Conservation (phyloP, 1,284 basidiomycete genomes). For the Ustilago lituana region DNA sequence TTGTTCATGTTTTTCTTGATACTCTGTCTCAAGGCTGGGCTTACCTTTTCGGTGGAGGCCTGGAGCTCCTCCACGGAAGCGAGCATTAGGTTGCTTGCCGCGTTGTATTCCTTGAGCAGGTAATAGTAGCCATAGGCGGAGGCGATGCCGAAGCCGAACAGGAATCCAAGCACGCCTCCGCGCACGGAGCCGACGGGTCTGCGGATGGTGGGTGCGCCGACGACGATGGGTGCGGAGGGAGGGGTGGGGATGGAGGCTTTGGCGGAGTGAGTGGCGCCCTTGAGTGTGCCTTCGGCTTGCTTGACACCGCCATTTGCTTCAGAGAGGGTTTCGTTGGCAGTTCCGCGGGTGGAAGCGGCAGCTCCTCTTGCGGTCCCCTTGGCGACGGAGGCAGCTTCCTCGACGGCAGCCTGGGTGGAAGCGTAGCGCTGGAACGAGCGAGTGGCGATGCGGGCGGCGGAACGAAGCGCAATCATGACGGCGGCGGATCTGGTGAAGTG, state of each 20-base stretch:
- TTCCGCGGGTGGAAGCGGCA: conserved; percentile 8
- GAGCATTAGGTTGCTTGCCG: conserved; percentile 82
- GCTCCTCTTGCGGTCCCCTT: too few species aligned
- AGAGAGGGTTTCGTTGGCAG: conserved; percentile 19
- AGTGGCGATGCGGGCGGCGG: conserved; percentile 3
- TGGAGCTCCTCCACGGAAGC: conserved; percentile 87
- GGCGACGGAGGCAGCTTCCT: too few species aligned
- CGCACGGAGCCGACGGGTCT: conserved; percentile 40
- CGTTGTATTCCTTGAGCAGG: conserved; percentile 87
- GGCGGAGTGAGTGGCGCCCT: conserved; percentile 20
- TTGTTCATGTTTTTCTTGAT: too few species aligned
- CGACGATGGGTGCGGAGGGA: conserved; percentile 35
- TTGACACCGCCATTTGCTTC: conserved; percentile 32
- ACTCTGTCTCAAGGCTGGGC: not conserved
- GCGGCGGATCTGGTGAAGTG: not conserved
- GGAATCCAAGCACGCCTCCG: conserved; percentile 77
- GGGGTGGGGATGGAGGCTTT: conserved; percentile 20
- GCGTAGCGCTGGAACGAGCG: conserved; percentile 12
- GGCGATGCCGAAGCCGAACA: conserved; percentile 83
- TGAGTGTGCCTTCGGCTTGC: conserved; percentile 18
- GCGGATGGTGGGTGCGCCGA: conserved; percentile 35
- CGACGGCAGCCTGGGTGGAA: conserved; percentile 16
- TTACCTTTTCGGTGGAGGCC: conserved; percentile 80
- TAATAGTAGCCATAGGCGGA: conserved; percentile 84
- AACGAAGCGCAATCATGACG: conserved; percentile 27